Evolutionary conservation across 2,329 filamentous ascomycete species (phyloP), one percentile per base, ranked within the genome.

Genomic region (Scorias spongiosa): DNA sequence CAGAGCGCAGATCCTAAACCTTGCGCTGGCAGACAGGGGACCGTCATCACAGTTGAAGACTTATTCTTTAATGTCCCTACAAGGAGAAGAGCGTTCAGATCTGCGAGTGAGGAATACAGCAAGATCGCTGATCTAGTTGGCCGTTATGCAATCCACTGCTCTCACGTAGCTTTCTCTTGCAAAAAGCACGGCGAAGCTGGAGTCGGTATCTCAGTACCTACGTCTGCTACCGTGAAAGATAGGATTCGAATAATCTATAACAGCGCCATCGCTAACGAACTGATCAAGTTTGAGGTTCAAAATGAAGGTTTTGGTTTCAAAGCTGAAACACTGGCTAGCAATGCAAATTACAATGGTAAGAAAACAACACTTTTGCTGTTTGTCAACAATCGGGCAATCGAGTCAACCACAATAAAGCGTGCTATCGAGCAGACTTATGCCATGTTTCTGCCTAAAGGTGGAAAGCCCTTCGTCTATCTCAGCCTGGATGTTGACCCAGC

Each of bases 101-200:
- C 89, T 11, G 68, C 84, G 14, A 84, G 87, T 32, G 91, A 98
- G 57, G 93, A 98, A 60, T 96, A 93, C 67, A 87, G 93, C 56
- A 98, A 96, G 66, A 95, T 98, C 45, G 79, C 96, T 20, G 91
- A 98, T 59, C 78, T 95, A 59, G 83, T 96, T 8, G 87, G 91
- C 11, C 80, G 85, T 38, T 96, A 98, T 64, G 85, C 91, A 26
- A 76, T 98, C 9, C 91, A 98, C 62, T 95, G 89, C 59, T 69
- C 76, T 44, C 80, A 83, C n/a, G 87, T 98, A 10, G 84, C 84
- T 1, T 96, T 98, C 61, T 89, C 87, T 2, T 96, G 91, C 67
- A 95, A 95, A 62, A 98, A 96, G 63, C 81, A 91, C 51, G 89
- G 89, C 44, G 91, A 96, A 54, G 78, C 85, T 3, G 81, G 82